phyloP scores from a whole-genome alignment of 2,329 filamentous ascomycete genomes.

The Calonectria leucothoes region DNA sequence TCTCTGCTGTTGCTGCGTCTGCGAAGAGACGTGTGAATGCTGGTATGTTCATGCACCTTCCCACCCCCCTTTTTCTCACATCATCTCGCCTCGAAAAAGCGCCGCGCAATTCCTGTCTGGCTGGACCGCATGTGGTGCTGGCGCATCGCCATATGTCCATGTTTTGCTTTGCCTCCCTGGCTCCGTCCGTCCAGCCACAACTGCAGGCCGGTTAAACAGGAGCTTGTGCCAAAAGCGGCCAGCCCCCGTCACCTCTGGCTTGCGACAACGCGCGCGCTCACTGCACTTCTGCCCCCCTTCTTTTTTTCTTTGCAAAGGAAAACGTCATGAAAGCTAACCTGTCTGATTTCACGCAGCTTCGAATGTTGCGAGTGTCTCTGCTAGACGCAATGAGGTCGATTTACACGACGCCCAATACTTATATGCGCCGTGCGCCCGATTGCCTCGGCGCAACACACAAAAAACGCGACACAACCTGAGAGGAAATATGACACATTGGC shows the following conservation, averaged over 20 bases:
- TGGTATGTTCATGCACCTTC: slow-evolving; percentile 48
- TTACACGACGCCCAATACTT: background rate
- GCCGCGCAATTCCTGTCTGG: slow-evolving; percentile 2
- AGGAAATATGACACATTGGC: background rate
- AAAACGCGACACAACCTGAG: background rate
- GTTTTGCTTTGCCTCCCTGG: background rate
- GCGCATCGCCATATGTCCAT: background rate
- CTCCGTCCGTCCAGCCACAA: background rate
- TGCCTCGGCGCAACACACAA: slow-evolving; percentile 8
- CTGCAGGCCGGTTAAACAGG: background rate
- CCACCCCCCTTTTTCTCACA: background rate
- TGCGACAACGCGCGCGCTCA: background rate
- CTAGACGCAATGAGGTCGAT: slow-evolving; percentile 34
- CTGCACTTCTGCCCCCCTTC: background rate
- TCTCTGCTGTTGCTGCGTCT: slow-evolving; percentile 63
- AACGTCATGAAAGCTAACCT: background rate
- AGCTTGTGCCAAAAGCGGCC: background rate
- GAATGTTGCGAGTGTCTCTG: slow-evolving; percentile 56
- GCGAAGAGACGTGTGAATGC: slow-evolving; percentile 63
- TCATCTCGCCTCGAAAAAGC: background rate
- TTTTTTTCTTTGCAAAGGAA: background rate
- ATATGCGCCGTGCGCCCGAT: background rate
- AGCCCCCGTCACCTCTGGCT: background rate
- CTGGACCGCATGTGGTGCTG: background rate
- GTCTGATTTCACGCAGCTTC: slow-evolving; percentile 41